Conservation (phyloP, 78 protist genomes). For the Pigoraptor vietnamica region DNA sequence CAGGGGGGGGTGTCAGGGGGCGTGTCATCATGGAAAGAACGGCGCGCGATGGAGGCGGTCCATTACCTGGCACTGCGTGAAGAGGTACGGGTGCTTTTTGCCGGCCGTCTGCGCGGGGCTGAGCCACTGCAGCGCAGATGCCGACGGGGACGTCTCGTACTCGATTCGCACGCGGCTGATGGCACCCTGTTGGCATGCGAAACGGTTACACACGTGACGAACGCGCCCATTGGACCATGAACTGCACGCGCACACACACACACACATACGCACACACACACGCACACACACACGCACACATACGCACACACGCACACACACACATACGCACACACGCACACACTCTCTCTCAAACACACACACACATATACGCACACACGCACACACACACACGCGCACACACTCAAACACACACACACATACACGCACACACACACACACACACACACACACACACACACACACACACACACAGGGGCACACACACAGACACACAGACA, state of each 20-base stretch:
- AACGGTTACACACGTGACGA: too few relatives aligned
- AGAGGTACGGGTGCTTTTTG: constrained; percentile 33
- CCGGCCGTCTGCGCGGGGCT: constrained; percentile 17
- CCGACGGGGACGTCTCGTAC: constrained; percentile 1
- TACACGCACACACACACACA: too few relatives aligned
- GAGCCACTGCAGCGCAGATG: constrained; percentile 32
- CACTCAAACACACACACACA: not conserved
- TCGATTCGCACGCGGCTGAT: not conserved
- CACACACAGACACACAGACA: not conserved
- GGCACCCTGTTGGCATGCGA: not conserved
- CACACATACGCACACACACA: not conserved
- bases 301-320: not conserved
- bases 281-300: not conserved
- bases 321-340: not conserved
- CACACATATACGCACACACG: not conserved
- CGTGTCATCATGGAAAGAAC: not conserved
- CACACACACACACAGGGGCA: not conserved
- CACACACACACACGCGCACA: not conserved
- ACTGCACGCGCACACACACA: too few relatives aligned
- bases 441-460: too few relatives aligned
- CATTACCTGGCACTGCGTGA: constrained; percentile 39
- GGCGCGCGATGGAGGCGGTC: not conserved
- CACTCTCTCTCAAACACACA: not conserved
- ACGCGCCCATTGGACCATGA: too few relatives aligned
- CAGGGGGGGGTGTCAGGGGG: too few relatives aligned